Evolutionary conservation across 1,284 basidiomycete species (phyloP).

Genomic region (Sporisorium reilianum): DNA sequence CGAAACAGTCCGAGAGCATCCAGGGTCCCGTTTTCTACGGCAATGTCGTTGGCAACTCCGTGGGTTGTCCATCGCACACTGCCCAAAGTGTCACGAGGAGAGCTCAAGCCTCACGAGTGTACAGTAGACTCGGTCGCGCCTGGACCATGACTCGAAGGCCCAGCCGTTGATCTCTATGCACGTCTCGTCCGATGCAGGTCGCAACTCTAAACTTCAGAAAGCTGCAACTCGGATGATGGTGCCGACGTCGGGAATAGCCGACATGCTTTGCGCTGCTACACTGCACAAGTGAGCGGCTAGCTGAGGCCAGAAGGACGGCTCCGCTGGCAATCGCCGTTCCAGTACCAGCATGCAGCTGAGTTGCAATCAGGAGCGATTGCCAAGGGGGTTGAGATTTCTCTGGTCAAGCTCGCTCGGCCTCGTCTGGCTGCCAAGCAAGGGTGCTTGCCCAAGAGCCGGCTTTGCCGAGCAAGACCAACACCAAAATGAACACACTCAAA

Average conservation of each 20-base stretch:
- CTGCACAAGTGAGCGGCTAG: too few species aligned
- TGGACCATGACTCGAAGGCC: too few species aligned
- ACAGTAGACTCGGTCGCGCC: too few species aligned
- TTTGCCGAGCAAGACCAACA: slow-evolving; percentile 6
- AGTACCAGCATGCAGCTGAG: slow-evolving; percentile 1
- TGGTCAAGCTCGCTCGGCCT: not conserved
- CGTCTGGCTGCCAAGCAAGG: slow-evolving; percentile 5
- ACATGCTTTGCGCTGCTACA: not conserved
- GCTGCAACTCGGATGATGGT: not conserved
- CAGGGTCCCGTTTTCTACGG: too few species aligned
- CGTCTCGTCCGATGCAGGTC: not conserved
- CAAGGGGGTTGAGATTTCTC: not conserved
- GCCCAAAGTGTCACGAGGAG: not conserved
- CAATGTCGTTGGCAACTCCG: too few species aligned
- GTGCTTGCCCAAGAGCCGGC: not conserved
- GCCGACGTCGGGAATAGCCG: too few species aligned
- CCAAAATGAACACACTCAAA: too few species aligned
- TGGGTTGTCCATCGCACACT: not conserved
- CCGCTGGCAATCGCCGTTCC: not conserved
- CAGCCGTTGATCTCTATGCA: not conserved
- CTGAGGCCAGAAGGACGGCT: too few species aligned
- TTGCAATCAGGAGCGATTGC: not conserved
- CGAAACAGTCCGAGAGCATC: too few species aligned
- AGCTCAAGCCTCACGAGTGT: not conserved
- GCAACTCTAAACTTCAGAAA: not conserved